These are phyloP conservation scores for Fusarium sp. DNA, from an alignment of 2,329 filamentous ascomycete species.

Conservation along the genomic window DNA sequence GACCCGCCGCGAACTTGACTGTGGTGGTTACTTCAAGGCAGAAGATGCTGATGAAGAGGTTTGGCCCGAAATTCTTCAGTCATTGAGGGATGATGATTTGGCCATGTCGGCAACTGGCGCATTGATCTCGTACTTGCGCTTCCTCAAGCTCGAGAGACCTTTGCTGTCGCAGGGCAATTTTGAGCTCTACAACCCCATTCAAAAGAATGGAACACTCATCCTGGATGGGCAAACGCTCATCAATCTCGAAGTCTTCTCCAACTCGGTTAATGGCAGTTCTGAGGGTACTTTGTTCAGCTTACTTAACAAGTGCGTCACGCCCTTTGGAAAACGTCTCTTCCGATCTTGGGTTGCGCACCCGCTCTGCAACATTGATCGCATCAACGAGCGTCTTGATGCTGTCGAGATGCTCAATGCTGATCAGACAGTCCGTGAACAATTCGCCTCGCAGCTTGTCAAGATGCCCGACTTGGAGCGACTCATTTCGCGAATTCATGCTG, in stretches of 20 bases:
- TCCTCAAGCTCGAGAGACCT: constrained; percentile 89
- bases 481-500: constrained; percentile 94
- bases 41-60: constrained; percentile 66
- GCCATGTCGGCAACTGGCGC: constrained; percentile 93
- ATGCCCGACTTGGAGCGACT: constrained; percentile 95
- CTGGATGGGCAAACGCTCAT: constrained; percentile 96
- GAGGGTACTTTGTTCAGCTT: constrained; percentile 92
- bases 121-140: constrained; percentile 85
- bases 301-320: constrained; percentile 93
- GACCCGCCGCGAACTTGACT: constrained; percentile 83
- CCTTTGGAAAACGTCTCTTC: constrained; percentile 96
- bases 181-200: constrained; percentile 90
- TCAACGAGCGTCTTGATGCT: constrained; percentile 94
- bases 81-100: constrained; percentile 81
- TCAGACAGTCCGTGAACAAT: constrained; percentile 82
- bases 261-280: constrained; percentile 85
- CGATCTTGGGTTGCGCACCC: constrained; percentile 98
- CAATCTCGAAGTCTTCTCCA: constrained; percentile 97
- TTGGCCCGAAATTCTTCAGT: constrained; percentile 82
- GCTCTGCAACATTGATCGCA: constrained; percentile 84
- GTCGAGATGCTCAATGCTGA: constrained; percentile 94
- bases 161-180: constrained; percentile 93
- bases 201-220: constrained; percentile 88
- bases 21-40: constrained; percentile 80
- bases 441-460: constrained; percentile 87